phyloP scores from a whole-genome alignment of 805 yeast genomes.

The Ogataea chonburiensis region DNA sequence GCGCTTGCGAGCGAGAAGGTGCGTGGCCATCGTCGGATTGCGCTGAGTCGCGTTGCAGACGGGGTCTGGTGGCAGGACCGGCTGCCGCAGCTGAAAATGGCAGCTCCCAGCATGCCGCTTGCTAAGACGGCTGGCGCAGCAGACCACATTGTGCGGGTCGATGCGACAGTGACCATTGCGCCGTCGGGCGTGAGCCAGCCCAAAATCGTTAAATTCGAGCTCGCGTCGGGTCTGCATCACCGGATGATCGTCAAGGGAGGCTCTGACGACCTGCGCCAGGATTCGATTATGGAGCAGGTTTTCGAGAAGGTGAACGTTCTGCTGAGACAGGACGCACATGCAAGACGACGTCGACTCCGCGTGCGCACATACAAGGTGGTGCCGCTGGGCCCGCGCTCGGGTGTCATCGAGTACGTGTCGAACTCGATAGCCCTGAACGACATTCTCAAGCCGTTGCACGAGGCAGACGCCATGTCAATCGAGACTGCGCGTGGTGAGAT shows the following conservation, averaged over 20 bases:
- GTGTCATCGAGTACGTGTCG: constrained; percentile 86
- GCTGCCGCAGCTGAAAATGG: constrained; percentile 48
- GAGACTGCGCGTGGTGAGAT: constrained; percentile 63
- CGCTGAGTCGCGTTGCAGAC: constrained; percentile 36
- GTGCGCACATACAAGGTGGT: constrained; percentile 86
- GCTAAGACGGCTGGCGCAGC: constrained; percentile 36
- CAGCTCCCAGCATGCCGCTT: constrained; percentile 63
- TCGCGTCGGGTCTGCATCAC: constrained; percentile 58
- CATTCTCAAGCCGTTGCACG: constrained; percentile 64
- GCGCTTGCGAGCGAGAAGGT: constrained; percentile 49
- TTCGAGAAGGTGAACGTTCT: constrained; percentile 80
- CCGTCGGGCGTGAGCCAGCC: constrained; percentile 86
- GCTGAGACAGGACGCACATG: constrained; percentile 51
- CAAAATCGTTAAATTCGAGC: constrained; percentile 58
- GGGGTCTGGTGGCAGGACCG: constrained; percentile 59
- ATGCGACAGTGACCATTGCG: constrained; percentile 56
- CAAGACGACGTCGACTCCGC: constrained; percentile 55
- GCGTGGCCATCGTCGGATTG: constrained; percentile 33
- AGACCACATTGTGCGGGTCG: constrained; percentile 50
- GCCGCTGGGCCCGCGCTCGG: constrained; percentile 85
- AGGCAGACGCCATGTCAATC: constrained; percentile 45
- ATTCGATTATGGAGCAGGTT: constrained; percentile 96
- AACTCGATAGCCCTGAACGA: constrained; percentile 72
- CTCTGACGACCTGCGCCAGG: constrained; percentile 91
- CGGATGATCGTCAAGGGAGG: constrained; percentile 77